Conservation (phyloP, 2,329 filamentous ascomycete species). For the Arthroderma uncinatum region DNA sequence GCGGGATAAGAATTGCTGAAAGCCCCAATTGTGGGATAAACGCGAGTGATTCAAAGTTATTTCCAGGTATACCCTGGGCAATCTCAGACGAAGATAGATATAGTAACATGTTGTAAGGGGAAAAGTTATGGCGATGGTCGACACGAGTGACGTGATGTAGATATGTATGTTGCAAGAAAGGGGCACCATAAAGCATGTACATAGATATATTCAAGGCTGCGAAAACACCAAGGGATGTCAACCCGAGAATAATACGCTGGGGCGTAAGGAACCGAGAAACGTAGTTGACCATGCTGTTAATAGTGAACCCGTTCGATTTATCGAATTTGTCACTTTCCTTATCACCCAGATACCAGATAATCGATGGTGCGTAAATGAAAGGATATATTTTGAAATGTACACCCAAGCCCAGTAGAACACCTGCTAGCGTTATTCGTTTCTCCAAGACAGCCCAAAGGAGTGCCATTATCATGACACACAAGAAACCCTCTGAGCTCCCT, state of each 20-base stretch:
- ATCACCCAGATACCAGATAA: slow-evolving; percentile 33
- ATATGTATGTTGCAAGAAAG: slow-evolving; percentile 83
- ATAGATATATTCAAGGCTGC: slow-evolving; percentile 62
- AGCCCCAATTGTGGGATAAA: slow-evolving; percentile 82
- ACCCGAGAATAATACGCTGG: slow-evolving; percentile 27
- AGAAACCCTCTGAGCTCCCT: slow-evolving; percentile 81
- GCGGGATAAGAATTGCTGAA: slow-evolving; percentile 62
- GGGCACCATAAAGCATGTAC: slow-evolving; percentile 64
- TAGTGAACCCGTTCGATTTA: slow-evolving; percentile 1
- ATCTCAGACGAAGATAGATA: slow-evolving; percentile 66
- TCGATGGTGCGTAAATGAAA: slow-evolving; percentile 72
- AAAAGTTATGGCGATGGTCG: slow-evolving; percentile 97
- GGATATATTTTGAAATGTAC: slow-evolving; percentile 99
- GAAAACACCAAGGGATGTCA: slow-evolving; percentile 63
- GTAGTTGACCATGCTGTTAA: background rate
- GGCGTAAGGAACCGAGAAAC: slow-evolving; percentile 27
- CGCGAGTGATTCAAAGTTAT: slow-evolving; percentile 61
- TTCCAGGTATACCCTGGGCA: slow-evolving; percentile 23
- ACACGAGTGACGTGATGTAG: slow-evolving; percentile 85
- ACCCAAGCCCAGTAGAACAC: slow-evolving; percentile 62
- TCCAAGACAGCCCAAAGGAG: slow-evolving; percentile 71
- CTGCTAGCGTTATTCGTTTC: slow-evolving; percentile 53
- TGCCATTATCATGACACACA: slow-evolving; percentile 73
- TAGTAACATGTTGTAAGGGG: slow-evolving; percentile 82
- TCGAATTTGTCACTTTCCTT: background rate